phyloP scores from a whole-genome alignment of 1,139 yeast species.

The Hyphopichia wangnamkhiaoensis region DNA sequence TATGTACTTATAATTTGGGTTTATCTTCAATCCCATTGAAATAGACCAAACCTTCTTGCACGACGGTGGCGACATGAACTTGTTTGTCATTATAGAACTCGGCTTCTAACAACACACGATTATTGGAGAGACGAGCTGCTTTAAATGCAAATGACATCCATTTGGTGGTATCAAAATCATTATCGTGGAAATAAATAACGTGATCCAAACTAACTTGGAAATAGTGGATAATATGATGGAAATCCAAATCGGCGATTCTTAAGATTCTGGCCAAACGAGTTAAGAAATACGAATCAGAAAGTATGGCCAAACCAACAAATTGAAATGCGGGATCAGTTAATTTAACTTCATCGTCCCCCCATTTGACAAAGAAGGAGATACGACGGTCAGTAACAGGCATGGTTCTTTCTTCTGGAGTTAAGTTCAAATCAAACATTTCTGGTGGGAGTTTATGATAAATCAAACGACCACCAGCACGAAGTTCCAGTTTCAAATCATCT shows the following conservation, averaged over 20 bases:
- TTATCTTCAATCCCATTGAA: conserved; percentile 17
- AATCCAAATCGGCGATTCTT: conserved; percentile 21
- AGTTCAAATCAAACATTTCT: conserved; percentile 30
- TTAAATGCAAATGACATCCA: conserved; percentile 56
- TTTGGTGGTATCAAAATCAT: conserved; percentile 50
- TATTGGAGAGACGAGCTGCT: conserved; percentile 53
- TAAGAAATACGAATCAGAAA: conserved; percentile 62
- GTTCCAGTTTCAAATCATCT: conserved; percentile 19
- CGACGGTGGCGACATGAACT: conserved; percentile 58
- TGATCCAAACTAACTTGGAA: conserved; percentile 67
- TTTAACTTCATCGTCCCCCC: conserved; percentile 31
- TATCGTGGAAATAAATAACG: conserved; percentile 65
- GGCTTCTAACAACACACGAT: conserved; percentile 59
- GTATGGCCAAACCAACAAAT: conserved; percentile 61
- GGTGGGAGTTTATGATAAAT: conserved; percentile 41
- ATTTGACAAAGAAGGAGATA: conserved; percentile 44
- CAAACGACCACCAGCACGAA: conserved; percentile 17
- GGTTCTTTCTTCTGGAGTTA: conserved; percentile 27
- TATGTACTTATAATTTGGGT: conserved; percentile 16
- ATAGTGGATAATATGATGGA: conserved; percentile 29
- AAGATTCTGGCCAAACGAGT: conserved; percentile 39
- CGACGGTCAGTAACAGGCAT: conserved; percentile 35
- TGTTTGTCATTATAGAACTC: conserved; percentile 57
- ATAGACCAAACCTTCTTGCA: conserved; percentile 64
- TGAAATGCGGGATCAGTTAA: conserved; percentile 32